Evolutionary conservation across 2,329 filamentous ascomycete species (phyloP), one percentile per base, ranked within the genome.

Genomic region (Fusarium sp.): DNA sequence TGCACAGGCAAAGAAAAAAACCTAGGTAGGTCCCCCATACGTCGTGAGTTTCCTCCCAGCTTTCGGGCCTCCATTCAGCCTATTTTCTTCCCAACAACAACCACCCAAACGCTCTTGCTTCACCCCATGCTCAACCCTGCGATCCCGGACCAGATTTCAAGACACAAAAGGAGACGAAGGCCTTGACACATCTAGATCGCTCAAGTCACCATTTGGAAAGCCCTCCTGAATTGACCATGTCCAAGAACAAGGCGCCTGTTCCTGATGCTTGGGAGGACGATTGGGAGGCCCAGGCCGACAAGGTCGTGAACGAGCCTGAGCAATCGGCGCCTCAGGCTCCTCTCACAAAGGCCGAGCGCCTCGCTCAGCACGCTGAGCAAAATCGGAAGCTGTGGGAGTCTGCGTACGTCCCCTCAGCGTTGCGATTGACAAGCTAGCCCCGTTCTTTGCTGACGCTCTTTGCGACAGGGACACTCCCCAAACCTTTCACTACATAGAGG

Each of bases 241-340:
- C 80, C 76, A 86, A 85, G 84, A 84, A 81, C 39, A 68, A 76
- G 18, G 83, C 83, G 20, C 83, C 82, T 25, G 82, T 92, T 68
- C 92, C 93, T 41, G 91, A 95, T 82, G 95, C 95, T 23, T 98
- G 96, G 96, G 95, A 96, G 37, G 89, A 97, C 78, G 94, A 98
- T 80, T 98, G 95, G 95, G 94, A 96, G 81, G 84, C 86, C 7
- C 89, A 93, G 80, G 94, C 93, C 67, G 95, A 97, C 82, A 88
- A 81, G 67, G 77, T 82, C 32, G 81, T 82, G 48, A 81, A 82
- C 63, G 76, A 82, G n/a, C 78, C 82, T 35, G 74, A 81, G 56
- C 76, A 81, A 65, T 77, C 79, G 39, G 78, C 78, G 60, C 80
- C 82, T 20, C 83, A 84, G 76, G 81, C 81, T 54, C 83, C 83